phyloP scores from a whole-genome alignment of 805 yeast genomes.

The Lipomyces sp. region DNA sequence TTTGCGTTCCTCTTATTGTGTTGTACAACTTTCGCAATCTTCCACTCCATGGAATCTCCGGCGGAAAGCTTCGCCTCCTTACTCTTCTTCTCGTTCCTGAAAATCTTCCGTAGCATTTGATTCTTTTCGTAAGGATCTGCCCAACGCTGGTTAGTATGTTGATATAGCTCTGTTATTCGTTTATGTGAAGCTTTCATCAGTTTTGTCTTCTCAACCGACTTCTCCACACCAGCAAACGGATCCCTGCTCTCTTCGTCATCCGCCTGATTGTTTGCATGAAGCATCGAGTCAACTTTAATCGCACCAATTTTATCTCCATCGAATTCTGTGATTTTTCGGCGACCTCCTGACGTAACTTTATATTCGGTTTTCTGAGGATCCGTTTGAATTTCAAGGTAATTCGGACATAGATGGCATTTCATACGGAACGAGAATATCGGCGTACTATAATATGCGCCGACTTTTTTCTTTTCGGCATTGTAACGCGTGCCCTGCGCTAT shows the following conservation, averaged over 20 bases:
- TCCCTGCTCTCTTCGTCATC: slow-evolving; percentile 18
- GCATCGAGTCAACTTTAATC: not conserved
- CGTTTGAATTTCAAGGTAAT: slow-evolving; percentile 41
- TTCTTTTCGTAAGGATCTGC: slow-evolving; percentile 40
- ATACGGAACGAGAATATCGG: slow-evolving; percentile 43
- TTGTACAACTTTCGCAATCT: slow-evolving; percentile 27
- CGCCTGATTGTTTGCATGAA: not conserved
- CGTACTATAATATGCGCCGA: slow-evolving; percentile 43
- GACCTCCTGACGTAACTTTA: slow-evolving; percentile 39
- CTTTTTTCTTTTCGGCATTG: slow-evolving; percentile 44
- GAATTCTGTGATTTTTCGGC: slow-evolving; percentile 25
- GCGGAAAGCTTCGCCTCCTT: slow-evolving; percentile 21
- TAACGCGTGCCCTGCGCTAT: slow-evolving; percentile 44
- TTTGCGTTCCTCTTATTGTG: slow-evolving; percentile 31
- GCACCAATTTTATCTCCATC: slow-evolving; percentile 27
- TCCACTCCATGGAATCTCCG: slow-evolving; percentile 32
- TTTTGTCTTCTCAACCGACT: slow-evolving; percentile 17
- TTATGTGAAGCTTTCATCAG: slow-evolving; percentile 19
- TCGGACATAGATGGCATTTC: slow-evolving; percentile 42
- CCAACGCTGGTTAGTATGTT: slow-evolving; percentile 38
- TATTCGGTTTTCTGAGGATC: slow-evolving; percentile 45
- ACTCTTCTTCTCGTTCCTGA: slow-evolving; percentile 32
- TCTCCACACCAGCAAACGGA: slow-evolving; percentile 38
- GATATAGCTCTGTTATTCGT: slow-evolving; percentile 33
- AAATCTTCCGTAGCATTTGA: slow-evolving; percentile 38